Base-by-base conservation (phyloP, 2,329 filamentous ascomycete genomes). In the Curvularia hawaiiensis region DNA sequence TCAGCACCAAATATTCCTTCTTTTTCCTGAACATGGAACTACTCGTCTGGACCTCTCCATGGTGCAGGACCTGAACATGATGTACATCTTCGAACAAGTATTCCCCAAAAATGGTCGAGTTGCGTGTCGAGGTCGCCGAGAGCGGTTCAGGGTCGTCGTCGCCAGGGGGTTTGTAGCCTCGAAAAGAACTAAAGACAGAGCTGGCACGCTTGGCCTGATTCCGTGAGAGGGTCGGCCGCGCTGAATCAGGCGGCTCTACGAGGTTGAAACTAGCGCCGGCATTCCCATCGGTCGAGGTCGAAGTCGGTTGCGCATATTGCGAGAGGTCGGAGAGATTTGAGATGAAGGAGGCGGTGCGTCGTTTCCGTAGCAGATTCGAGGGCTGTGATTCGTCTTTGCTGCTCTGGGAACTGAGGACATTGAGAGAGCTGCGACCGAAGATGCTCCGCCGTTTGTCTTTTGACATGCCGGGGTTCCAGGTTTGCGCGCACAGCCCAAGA, bases 1-100 rank as follows among this genome's bases (percentile, higher is more conserved):
- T 91, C 62, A 91, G 78, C 14, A 90, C 88, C 53, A 91, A 78
- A 66, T 89, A 91, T 71, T 90, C 88, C 74, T 84, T 88, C 77
- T 88, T 89, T 77, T 89, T 90, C 71, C 88, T 81, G 75, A 90
- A 89, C 81, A 90, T 85, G 58, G 85, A 84, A 54, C 84, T 87
- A 48, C 85, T 86, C 12, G 86, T 90, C 74, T 90, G 88, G 16
- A 90, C 85, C 69, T 90, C 88, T 38, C 88, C 88, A 76, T 90
- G 85, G 61, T 88, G 83, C 38, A 90, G 75, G 20, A 90, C 85
- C 30, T 79, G 69, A 51, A 71, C 67, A 38, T 66, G 67, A 54
- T 67, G 69, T 22, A 66, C 59, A 3, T 69, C 62, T n/a, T 80
- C 80, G 18, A 78, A 78, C 50, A 74, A 60, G 31, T 83, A 75